Evolutionary conservation across 345 rosid species (phyloP), one percentile per base, ranked within the genome.

Genomic region (Aurinia saxatilis): DNA sequence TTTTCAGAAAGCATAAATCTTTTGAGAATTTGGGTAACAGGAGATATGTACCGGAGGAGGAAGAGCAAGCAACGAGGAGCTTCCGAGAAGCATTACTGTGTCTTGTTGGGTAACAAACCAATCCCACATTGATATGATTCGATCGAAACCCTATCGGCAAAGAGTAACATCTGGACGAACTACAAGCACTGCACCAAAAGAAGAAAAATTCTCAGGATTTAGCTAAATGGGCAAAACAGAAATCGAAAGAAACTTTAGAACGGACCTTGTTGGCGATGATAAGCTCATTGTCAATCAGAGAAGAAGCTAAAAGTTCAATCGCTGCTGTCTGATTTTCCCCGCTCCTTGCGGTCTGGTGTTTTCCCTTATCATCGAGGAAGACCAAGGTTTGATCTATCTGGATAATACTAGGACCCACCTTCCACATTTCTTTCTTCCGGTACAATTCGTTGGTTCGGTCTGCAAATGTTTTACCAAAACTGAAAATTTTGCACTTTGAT

Each of bases 1-100:
- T 8, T 2, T 6, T 35, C 66, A 36, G 15, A 14, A 42, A 49
- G 19, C 6, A 53, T 15, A 56, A 1, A 38, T 14, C 48, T 23
- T n/a, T 48, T 2, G 0, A 33, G 45, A 14, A 9, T 5, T 44
- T 12, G 10, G 21, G 67, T 12, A 11, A 49, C 15, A 67, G 40
- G 17, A 56, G 13, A 40, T n/a, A 19, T 40, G 2, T 35, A 34
- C 69, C 71, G 38, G 68, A 66, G 42, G 84, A 66, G 42, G 87
- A 74, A 54, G 88, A 83, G 75, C 82, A 81, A 47, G 82, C 60
- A 1, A 80, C 54, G 8, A 53, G 17, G 50, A 81, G 53, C 61
- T 55, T 77, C 31, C 41, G 65, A 41, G 40, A 44, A 67, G 71
- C 40, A 50, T 17, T 10, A 50, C 37, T 58, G 11, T 65, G 65